Base-by-base conservation (phyloP, 768 basidiomycete species). In the Leucocoprinus leucothites region DNA sequence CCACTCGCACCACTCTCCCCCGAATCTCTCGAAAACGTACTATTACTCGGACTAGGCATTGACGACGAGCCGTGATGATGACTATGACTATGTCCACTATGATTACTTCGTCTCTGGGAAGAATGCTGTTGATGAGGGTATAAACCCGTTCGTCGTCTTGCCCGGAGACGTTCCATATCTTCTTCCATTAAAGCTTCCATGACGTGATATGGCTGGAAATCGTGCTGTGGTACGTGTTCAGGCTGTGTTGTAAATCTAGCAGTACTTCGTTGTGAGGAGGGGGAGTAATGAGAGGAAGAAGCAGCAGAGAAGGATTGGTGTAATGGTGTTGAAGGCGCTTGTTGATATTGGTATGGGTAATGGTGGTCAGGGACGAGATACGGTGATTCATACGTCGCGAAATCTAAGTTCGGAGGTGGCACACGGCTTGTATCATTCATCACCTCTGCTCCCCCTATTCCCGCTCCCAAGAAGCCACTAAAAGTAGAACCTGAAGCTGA, bases 171-270 rank as follows among this genome's bases (percentile, higher is more conserved):
- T 57, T 96, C 92, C 89, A 96, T 91, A 63, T 98, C 96, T 64
- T 96, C 94, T 63, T 93, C 91, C 67, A 94, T 90, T 25, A 98
- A 74, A 0, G 89, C 89, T 58, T 92, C 88, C 74, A 97, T 90
- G 19, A 94, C 90, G 61, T 90, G 81, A 11, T 83, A 86, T 1
- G 92, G 84, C 36, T 78, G 64, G 64, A 88, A 93, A 51, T 85
- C 82, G 6, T 56, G n/a, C 7, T 49, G 43, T 21, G n/a, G 46
- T 3, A 25, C 19, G 8, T 53, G 44, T 11, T 31, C 6, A 18
- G 24, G 9, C 6, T 24, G 41, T 5, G 40, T 22, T 25, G 52
- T 28, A 41, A 74, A 73, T 38, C 43, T 48, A 13, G 38, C 16
- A n/a, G 6, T 11, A 31, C 1, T 74, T 70, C 1, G 70, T 26